A percentile compares a stretch with the other conserved stretches of the same genome.
phyloP scores from a whole-genome alignment of 352 stramenopile genomes.

The Phytophthora hibernalis region DNA sequence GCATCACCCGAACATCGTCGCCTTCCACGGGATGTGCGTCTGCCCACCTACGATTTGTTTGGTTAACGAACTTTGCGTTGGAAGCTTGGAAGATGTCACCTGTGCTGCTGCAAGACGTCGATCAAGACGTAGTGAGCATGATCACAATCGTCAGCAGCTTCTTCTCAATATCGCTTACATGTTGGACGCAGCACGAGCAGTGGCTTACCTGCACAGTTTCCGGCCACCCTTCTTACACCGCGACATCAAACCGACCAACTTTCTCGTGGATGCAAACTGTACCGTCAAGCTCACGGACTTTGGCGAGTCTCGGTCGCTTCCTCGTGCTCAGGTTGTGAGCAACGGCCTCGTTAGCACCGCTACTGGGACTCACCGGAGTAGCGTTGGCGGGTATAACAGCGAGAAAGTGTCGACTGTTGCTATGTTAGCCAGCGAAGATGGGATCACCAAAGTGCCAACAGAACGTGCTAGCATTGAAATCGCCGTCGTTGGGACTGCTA shows the following conservation, averaged over 20 bases:
- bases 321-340: conserved; percentile 40
- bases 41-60: conserved; percentile 71
- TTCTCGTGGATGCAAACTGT: conserved; percentile 64
- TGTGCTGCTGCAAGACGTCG: conserved; percentile 43
- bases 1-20: conserved; percentile 69
- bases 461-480: conserved; percentile 38
- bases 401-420: conserved; percentile 38
- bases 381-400: conserved; percentile 12
- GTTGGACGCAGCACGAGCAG: conserved; percentile 66
- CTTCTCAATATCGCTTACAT: conserved; percentile 69
- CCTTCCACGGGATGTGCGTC: conserved; percentile 73
- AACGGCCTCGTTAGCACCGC: conserved; percentile 28
- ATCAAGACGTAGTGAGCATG: conserved; percentile 25
- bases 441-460: conserved; percentile 5
- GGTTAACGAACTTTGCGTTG: conserved; percentile 73
- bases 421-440: conserved; percentile 33
- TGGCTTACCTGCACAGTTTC: conserved; percentile 84
- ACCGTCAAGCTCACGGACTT: conserved; percentile 79
- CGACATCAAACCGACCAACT: conserved; percentile 83
- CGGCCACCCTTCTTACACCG: conserved; percentile 74
- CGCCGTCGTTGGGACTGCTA: conserved; percentile 40
- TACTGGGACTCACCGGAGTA: conserved; percentile 11
- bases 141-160: conserved; percentile 60
- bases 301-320: conserved; percentile 65
- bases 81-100: conserved; percentile 64